These are phyloP conservation scores for Sambucus nigra DNA, from an alignment of 129 eudicot species.

Conservation along the genomic window DNA sequence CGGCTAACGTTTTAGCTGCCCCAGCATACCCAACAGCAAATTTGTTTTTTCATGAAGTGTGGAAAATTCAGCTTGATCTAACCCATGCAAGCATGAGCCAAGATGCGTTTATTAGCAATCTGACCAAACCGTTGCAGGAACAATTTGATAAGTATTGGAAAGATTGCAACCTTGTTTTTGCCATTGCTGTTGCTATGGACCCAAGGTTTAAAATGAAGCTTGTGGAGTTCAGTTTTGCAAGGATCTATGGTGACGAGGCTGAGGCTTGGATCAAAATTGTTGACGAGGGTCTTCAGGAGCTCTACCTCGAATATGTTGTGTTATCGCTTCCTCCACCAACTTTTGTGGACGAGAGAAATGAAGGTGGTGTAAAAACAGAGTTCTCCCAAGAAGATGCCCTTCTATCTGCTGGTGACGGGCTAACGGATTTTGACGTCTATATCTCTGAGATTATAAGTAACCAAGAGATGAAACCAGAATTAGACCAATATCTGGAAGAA, in stretches of 20 bases:
- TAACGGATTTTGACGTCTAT: conserved; percentile 51
- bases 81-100: conserved; percentile 33
- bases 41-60: conserved; percentile 49
- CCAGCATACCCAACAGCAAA: conserved; percentile 46
- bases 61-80: conserved; percentile 52
- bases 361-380: conserved; percentile 16
- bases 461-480: conserved; percentile 40
- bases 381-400: conserved; percentile 24
- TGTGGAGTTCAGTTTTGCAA: conserved; percentile 41
- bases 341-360: conserved; percentile 34
- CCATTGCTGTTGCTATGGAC: conserved; percentile 73
- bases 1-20: conserved; percentile 42
- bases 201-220: conserved; percentile 74
- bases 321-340: conserved; percentile 54
- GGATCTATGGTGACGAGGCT: conserved; percentile 47
- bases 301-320: conserved; percentile 57
- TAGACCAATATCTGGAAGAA: conserved; percentile 77
- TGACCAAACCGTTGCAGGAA: conserved; percentile 53
- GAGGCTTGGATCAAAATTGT: conserved; percentile 34
- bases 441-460: conserved; percentile 35
- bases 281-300: conserved; percentile 45
- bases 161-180: conserved; percentile 41
- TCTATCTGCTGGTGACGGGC: conserved; percentile 23
- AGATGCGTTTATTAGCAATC: conserved; percentile 30
- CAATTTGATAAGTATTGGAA: conserved; percentile 61